Evolutionary conservation across 2,329 filamentous ascomycete genomes (phyloP).

Genomic region (Raffaelea ambrosiae): DNA sequence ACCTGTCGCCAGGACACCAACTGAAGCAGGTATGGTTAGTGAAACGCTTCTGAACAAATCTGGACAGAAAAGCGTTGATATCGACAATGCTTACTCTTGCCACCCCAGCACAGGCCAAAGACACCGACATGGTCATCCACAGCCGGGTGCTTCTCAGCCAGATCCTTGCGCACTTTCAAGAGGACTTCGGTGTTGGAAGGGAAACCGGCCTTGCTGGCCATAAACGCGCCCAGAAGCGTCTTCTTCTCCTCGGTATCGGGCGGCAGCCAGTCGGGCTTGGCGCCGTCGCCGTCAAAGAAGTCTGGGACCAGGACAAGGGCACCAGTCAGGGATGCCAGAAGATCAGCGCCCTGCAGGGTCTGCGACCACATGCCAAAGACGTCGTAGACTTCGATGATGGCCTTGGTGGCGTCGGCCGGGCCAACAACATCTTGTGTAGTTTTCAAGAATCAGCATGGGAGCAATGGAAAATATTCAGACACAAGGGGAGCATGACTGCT

Average conservation of each 20-base stretch:
- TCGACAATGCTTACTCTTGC: constrained; percentile 23
- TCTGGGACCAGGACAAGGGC: constrained; percentile 32
- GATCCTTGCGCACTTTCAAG: constrained; percentile 20
- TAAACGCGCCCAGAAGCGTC: constrained; percentile 4
- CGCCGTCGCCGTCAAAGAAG: constrained; percentile 27
- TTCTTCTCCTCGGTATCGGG: constrained; percentile 35
- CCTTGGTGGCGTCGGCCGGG: constrained; percentile 23
- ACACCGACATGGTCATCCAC: constrained; percentile 31
- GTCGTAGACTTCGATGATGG: constrained; percentile 38
- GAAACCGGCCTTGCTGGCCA: constrained; percentile 19
- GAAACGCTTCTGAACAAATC: no score
- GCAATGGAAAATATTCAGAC: not conserved
- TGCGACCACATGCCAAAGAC: constrained; percentile 36
- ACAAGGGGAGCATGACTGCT: not conserved
- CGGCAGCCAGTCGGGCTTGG: constrained; percentile 26
- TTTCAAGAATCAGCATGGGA: not conserved
- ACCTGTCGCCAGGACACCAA: constrained; percentile 28
- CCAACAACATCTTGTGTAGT: constrained; percentile 23
- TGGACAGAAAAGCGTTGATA: not conserved
- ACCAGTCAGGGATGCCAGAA: constrained; percentile 26
- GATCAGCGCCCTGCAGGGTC: constrained; percentile 39
- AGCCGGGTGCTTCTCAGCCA: constrained; percentile 22
- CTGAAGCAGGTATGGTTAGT: constrained; percentile 2
- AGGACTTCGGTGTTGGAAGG: constrained; percentile 20
- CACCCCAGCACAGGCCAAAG: constrained; percentile 43